phyloP scores from a whole-genome alignment of 2,329 filamentous ascomycete genomes.

The Coleophoma crateriformis region DNA sequence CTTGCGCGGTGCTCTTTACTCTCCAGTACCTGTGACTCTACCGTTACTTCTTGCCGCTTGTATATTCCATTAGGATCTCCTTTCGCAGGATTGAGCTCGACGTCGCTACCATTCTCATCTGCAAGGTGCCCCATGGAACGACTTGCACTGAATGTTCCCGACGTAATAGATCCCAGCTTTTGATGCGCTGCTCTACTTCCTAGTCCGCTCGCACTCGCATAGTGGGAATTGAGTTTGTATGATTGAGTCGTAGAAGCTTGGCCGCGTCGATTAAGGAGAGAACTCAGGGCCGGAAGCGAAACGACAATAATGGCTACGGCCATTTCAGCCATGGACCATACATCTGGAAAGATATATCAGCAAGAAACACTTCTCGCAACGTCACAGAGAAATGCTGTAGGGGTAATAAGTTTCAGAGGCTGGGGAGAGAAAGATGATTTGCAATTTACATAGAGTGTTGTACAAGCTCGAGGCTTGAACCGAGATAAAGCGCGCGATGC shows the following conservation, averaged over 20 bases:
- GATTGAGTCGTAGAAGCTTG: background rate
- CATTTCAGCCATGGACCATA: conserved; percentile 1
- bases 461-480: background rate
- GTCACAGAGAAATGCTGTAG: background rate
- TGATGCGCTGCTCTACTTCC: background rate
- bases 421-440: background rate
- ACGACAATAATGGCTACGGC: background rate
- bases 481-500: background rate
- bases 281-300: background rate
- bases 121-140: background rate
- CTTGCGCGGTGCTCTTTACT: background rate
- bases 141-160: background rate
- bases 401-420: background rate
- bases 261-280: background rate
- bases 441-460: background rate
- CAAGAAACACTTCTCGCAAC: background rate
- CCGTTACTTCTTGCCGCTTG: background rate
- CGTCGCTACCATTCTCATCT: conserved; percentile 1
- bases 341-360: background rate
- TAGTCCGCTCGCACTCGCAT: background rate
- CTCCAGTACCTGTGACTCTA: background rate
- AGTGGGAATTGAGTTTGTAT: background rate
- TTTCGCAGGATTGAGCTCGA: conserved; percentile 1
- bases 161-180: background rate
- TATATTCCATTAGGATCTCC: background rate